Evolutionary conservation across 352 stramenopile genomes (phyloP).

Genomic region (Phytophthora colocasiae): DNA sequence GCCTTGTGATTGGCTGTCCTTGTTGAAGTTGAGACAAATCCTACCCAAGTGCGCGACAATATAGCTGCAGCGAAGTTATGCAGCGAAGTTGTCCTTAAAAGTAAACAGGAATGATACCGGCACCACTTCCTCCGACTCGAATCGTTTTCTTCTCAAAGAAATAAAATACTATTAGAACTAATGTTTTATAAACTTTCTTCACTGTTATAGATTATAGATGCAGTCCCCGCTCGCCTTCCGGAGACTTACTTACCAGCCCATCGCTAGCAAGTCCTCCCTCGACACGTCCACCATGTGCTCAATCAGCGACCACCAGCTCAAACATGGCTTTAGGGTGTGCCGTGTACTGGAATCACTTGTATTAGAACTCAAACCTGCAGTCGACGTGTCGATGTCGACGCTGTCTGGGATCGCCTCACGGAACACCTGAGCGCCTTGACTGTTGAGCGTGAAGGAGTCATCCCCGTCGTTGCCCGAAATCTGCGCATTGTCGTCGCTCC

Average conservation of each 20-base stretch:
- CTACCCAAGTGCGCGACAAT: neutral
- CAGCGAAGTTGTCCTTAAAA: too few species aligned
- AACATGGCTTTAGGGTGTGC: neutral
- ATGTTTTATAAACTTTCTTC: too few species aligned
- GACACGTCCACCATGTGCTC: constrained; percentile 18
- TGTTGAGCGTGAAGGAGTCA: neutral
- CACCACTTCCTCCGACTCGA: too few species aligned
- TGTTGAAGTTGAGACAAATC: too few species aligned
- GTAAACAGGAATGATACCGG: neutral
- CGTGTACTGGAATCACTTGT: neutral
- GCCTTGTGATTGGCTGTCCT: too few species aligned
- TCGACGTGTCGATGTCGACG: neutral
- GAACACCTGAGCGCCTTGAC: constrained; percentile 3
- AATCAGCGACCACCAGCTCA: constrained; percentile 22
- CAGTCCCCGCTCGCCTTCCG: too few species aligned
- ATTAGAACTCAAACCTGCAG: neutral
- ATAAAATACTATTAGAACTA: too few species aligned
- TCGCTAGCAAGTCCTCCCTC: constrained; percentile 9
- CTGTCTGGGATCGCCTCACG: constrained; percentile 5
- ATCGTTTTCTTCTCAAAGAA: too few species aligned
- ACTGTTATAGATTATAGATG: too few species aligned
- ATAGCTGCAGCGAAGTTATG: neutral
- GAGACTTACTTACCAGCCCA: constrained; percentile 9
- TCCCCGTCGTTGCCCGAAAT: constrained; percentile 1
- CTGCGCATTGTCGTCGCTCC: neutral